phyloP scores from a whole-genome alignment of 1,284 basidiomycete genomes.

The Naganishia liquefaciens region DNA sequence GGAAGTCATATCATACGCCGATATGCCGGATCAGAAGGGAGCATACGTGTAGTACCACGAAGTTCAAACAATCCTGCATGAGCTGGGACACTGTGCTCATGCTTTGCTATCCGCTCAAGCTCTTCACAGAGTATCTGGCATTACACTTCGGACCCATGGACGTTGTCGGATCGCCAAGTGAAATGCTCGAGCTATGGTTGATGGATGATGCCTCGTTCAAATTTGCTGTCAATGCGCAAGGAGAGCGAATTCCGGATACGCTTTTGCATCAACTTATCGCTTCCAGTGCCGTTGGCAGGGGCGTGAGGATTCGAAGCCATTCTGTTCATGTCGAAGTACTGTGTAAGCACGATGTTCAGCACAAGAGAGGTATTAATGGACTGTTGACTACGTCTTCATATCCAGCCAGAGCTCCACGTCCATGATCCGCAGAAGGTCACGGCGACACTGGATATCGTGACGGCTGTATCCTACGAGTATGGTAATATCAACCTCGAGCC shows the following conservation, averaged over 20 bases:
- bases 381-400: neutral
- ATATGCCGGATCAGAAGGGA: slow-evolving; percentile 7
- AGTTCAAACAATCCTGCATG: slow-evolving; percentile 52
- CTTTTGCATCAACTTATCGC: neutral
- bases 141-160: slow-evolving; percentile 59
- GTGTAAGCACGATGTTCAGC: neutral
- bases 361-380: neutral
- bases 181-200: slow-evolving; percentile 86
- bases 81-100: slow-evolving; percentile 84
- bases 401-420: slow-evolving; percentile 13
- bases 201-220: neutral
- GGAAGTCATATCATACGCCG: slow-evolving; percentile 61
- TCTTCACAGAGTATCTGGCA: slow-evolving; percentile 76
- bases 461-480: neutral
- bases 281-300: neutral
- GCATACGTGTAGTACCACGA: slow-evolving; percentile 80
- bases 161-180: slow-evolving; percentile 82
- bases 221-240: slow-evolving; percentile 15
- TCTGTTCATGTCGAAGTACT: slow-evolving; percentile 7
- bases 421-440: neutral
- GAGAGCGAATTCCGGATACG: neutral
- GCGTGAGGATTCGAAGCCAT: neutral
- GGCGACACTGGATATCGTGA: slow-evolving; percentile 1
- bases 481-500: neutral
- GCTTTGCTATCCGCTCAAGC: slow-evolving; percentile 70